Base-by-base conservation (phyloP, 768 basidiomycete species). In the Amanita jacksonii region DNA sequence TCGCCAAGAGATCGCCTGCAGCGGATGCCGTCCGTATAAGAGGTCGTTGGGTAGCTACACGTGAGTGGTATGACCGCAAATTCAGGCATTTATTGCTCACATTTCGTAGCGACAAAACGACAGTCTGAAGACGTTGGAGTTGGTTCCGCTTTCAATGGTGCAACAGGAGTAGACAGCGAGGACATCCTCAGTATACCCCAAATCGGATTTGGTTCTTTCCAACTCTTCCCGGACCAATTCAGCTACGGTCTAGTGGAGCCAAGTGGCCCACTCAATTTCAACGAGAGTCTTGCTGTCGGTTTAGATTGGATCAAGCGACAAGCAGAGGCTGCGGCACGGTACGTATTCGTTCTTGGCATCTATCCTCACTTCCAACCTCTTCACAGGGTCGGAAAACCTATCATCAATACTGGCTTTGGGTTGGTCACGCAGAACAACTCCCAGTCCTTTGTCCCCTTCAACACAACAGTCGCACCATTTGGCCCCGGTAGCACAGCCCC, bases 151-250 rank as follows among this genome's bases (percentile, higher is more conserved):
- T 78, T 74, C 47, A 74, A 84, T 54, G 81, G 82, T 1, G 67
- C 76, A n/a, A 63, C 64, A 25, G 80, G 80, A 25, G 77, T 83
- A 15, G 81, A 85, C 55, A 75, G 72, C 44, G 73, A 79, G 51
- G 81, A 83, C 48, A 77, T 84, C 40, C 48, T 68, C 43, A 73
- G 60, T 49, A 77, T 78, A 45, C 74, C 75, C 0, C 31, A 70
- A 8, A 74, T 84, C 48, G 72, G 69, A 5, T 81, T 79, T 51
- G 62, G 68, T 24, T 66, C 75, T 13, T 80, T 80, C 67, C 77
- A 74, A 46, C 50, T 81, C 19, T 82, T 83, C 69, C 81, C 82
- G 15, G 79, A 85, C 53, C 82, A 84, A 56, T 68, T 74, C 48
- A 55, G 59, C 28, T 82, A 81, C 51, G 72, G 62, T 23, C 46